Evolutionary conservation across 176 grass and related monocot species (phyloP).

Genomic region (Microstegium vimineum): DNA sequence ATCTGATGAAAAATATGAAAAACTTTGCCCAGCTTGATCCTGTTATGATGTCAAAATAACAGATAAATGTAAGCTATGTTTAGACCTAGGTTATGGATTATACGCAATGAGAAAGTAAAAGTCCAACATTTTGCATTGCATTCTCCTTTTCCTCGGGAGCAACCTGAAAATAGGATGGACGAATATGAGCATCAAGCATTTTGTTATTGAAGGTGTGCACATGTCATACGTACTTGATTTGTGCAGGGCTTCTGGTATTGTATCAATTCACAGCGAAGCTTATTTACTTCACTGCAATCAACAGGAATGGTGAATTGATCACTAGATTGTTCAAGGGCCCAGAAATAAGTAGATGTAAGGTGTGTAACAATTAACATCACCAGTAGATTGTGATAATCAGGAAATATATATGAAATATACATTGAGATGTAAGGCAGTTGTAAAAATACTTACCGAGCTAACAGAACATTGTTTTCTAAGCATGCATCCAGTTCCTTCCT

Average conservation of each 20-base stretch:
- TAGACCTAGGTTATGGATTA: not conserved
- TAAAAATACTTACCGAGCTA: conserved; percentile 49
- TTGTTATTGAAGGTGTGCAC: not conserved
- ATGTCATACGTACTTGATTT: conserved; percentile 23
- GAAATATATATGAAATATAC: not conserved
- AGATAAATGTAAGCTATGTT: conserved; percentile 15
- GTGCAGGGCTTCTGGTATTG: conserved; percentile 38
- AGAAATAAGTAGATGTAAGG: conserved; percentile 14
- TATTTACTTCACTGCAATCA: conserved; percentile 57
- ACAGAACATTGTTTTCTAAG: conserved; percentile 49
- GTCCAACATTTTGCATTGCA: conserved; percentile 22
- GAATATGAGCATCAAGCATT: conserved; percentile 11
- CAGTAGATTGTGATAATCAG: not conserved
- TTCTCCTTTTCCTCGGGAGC: conserved; percentile 5
- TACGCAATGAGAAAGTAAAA: conserved; percentile 7
- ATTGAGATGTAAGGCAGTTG: not conserved
- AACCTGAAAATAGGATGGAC: conserved; percentile 31
- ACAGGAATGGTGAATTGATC: not conserved
- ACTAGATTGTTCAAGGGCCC: conserved; percentile 5
- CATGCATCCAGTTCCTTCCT: conserved; percentile 49
- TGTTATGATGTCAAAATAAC: conserved; percentile 20
- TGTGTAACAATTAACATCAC: not conserved
- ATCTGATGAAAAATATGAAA: conserved; percentile 23
- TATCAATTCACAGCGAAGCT: conserved; percentile 47
- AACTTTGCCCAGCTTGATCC: conserved; percentile 17